A percentile compares a stretch with the other conserved stretches of the same genome.
phyloP scores from a whole-genome alignment of 345 rosid species.

The Iberis pinnata region DNA sequence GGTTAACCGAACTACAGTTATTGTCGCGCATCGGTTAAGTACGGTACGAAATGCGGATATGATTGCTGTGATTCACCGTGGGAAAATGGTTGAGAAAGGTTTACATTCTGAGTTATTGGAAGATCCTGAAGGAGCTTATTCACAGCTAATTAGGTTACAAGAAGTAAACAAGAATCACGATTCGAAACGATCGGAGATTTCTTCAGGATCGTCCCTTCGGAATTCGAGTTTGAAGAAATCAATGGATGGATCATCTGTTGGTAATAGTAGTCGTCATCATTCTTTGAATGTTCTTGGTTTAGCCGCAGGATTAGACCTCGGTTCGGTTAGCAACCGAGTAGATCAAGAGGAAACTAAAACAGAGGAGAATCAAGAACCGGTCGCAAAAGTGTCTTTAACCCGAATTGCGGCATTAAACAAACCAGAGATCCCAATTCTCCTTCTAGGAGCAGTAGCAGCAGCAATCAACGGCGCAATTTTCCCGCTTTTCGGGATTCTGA shows the following conservation, averaged over 20 bases:
- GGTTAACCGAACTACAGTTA: constrained; percentile 65
- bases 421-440: constrained; percentile 56
- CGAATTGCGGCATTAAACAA: constrained; percentile 59
- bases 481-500: constrained; percentile 50
- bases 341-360: constrained; percentile 27
- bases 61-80: constrained; percentile 73
- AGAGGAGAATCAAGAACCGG: constrained; percentile 14
- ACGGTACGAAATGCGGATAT: constrained; percentile 62
- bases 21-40: constrained; percentile 83
- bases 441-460: constrained; percentile 53
- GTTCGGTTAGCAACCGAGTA: constrained; percentile 31
- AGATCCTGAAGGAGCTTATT: constrained; percentile 72
- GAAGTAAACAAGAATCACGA: constrained; percentile 34
- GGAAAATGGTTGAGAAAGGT: constrained; percentile 82
- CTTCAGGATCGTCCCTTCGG: constrained; percentile 34
- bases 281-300: constrained; percentile 25
- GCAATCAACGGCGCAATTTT: constrained; percentile 41
- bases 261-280: constrained; percentile 29
- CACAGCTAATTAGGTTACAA: constrained; percentile 67
- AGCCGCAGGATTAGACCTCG: constrained; percentile 17
- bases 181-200: not conserved
- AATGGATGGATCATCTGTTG: constrained; percentile 18
- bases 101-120: constrained; percentile 47
- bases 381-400: constrained; percentile 35
- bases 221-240: constrained; percentile 23